Conservation (phyloP, 495 filamentous ascomycete species). For the Sabuloglossum arenarium region DNA sequence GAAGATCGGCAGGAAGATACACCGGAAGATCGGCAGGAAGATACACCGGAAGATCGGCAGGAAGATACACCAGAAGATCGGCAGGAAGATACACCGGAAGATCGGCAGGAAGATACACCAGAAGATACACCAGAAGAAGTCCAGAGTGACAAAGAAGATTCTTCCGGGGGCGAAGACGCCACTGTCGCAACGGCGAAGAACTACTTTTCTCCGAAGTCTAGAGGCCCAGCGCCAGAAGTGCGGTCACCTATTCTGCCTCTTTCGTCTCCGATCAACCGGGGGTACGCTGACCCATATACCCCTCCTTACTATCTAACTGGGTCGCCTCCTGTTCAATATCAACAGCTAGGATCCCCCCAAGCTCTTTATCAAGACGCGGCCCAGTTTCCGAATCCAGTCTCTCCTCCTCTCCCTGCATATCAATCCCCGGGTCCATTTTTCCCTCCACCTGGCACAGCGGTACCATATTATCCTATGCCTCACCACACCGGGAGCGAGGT, state of each 20-base stretch:
- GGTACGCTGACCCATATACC: neutral
- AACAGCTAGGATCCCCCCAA: neutral
- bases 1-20: neutral
- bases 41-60: neutral
- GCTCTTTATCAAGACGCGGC: neutral
- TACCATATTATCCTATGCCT: conserved; percentile 2
- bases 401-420: neutral
- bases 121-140: neutral
- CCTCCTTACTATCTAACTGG: neutral
- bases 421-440: neutral
- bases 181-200: conserved; percentile 1
- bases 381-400: neutral
- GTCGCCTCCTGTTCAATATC: neutral
- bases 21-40: neutral
- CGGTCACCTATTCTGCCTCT: neutral
- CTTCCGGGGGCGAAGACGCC: neutral
- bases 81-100: neutral
- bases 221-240: neutral
- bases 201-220: neutral
- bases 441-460: neutral
- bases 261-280: neutral
- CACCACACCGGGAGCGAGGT: neutral
- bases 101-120: neutral
- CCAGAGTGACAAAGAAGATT: neutral
- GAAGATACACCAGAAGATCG: neutral